Base-by-base conservation (phyloP, 2,329 filamentous ascomycete genomes). In the Aureobasidium sp. region DNA sequence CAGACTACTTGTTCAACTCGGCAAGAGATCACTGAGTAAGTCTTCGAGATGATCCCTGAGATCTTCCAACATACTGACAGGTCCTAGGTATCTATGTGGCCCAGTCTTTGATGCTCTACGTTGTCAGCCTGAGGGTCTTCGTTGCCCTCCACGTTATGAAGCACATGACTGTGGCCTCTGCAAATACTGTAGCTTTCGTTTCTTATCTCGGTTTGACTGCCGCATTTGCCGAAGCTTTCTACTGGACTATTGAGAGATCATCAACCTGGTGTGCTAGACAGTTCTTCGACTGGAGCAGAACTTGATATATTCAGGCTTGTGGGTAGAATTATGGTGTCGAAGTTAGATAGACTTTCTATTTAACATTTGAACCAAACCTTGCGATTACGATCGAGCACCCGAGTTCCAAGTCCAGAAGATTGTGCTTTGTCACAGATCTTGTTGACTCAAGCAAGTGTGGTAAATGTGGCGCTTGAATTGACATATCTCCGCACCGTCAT, bases 11-110 rank as follows among this genome's bases (percentile, higher is more conserved):
- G 66, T 70, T 0, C 62, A 58, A 25, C 25, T 70, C 3, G 69
- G 69, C 4, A 68, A 67, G 49, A 62, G 69, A 54, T 69, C 69
- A n/a, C 65, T 71, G 48, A 69, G 69, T 71, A 59, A 62, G 69
- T 37, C 10, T 25, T 30, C 2, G 21, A 6, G 9, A 11, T 13
- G 45, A 16, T 16, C 5, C 30, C 9, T 16, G 3, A 11, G 2
- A 9, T 9, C n/a, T 16, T 27, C 11, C 32, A 58, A 3, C 3
- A 34, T 25, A 16, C 30, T 58, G 27, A 58, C 41, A 27, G 7
- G 2, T 27, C 13, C 15, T n/a, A 58, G 53, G 53, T n/a, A 27
- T 58, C 44, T 58, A 42, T n/a, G 42, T 58, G 8, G 54, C 41
- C 21, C 44, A 45, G 11, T 45, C 54, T 11, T 29, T 58, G 34